A percentile compares a stretch with the other conserved stretches of the same genome.
Conservation (phyloP, 2,329 filamentous ascomycete genomes). For the Polychaeton citri region DNA sequence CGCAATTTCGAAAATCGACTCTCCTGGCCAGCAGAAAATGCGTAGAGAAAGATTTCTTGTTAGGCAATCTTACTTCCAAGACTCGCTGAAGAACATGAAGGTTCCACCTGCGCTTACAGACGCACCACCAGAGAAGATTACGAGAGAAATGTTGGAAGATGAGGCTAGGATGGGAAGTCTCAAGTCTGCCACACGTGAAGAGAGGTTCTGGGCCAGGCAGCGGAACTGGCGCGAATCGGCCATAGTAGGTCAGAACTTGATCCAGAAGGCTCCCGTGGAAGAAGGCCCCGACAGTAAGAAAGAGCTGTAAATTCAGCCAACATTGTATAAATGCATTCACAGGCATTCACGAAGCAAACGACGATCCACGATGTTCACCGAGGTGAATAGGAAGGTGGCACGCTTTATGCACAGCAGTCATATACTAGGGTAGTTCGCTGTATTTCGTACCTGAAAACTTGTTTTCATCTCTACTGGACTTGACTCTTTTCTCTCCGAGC, state of each 20-base stretch:
- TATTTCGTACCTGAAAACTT: too few relatives aligned
- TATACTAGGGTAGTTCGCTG: too few relatives aligned
- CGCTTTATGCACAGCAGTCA: too few relatives aligned
- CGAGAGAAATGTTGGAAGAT: conserved; percentile 50
- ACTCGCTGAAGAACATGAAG: conserved; percentile 48
- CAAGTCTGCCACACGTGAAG: conserved; percentile 27
- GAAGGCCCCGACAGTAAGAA: conserved; percentile 16
- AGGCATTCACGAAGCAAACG: too few relatives aligned
- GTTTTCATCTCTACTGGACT: too few relatives aligned
- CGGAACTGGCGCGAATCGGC: conserved; percentile 37
- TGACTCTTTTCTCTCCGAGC: too few relatives aligned
- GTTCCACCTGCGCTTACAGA: conserved; percentile 35
- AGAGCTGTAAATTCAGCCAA: conserved; percentile 20
- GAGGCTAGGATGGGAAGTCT: conserved; percentile 31
- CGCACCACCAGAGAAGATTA: conserved; percentile 46
- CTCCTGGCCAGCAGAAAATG: conserved; percentile 74
- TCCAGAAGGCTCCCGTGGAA: conserved; percentile 26
- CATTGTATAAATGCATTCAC: too few relatives aligned
- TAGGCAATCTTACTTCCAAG: conserved; percentile 65
- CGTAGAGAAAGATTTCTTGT: conserved; percentile 67
- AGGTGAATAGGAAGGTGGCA: too few relatives aligned
- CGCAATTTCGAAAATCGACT: conserved; percentile 68
- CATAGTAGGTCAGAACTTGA: conserved; percentile 37
- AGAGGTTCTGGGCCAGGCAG: conserved; percentile 41
- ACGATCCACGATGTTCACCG: too few relatives aligned